These are phyloP conservation scores for Metschnikowia similis DNA, from an alignment of 805 yeast species.

Conservation along the genomic window DNA sequence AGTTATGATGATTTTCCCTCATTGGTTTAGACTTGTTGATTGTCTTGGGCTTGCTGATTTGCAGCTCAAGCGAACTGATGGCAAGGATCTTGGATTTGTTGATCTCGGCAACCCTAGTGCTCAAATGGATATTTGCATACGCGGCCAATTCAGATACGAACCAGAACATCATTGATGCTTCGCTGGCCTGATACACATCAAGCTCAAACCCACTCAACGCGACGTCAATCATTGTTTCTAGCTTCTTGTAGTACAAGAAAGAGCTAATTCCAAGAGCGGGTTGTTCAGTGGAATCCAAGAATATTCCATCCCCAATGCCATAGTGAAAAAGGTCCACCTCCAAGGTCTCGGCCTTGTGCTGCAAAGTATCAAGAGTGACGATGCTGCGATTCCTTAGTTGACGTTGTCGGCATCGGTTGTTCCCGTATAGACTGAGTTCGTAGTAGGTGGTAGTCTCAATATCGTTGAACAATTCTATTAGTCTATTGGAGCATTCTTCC, in stretches of 20 bases:
- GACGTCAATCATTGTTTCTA: conserved; percentile 69
- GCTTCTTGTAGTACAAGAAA: conserved; percentile 63
- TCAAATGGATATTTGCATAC: conserved; percentile 39
- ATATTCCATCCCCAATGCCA: conserved; percentile 34
- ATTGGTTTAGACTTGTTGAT: conserved; percentile 46
- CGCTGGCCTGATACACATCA: conserved; percentile 69
- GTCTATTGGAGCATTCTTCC: conserved; percentile 8
- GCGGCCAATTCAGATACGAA: conserved; percentile 49
- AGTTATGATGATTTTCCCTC: conserved; percentile 25
- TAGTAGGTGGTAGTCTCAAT: conserved; percentile 41
- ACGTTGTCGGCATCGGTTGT: conserved; percentile 79
- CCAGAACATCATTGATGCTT: conserved; percentile 65
- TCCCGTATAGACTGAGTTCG: conserved; percentile 25
- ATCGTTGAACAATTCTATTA: conserved; percentile 26
- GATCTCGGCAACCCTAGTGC: conserved; percentile 29
- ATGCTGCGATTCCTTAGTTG: conserved; percentile 58
- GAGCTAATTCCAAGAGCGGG: conserved; percentile 65
- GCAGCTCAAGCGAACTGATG: conserved; percentile 15
- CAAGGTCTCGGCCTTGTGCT: conserved; percentile 64
- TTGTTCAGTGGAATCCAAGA: conserved; percentile 18
- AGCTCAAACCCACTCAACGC: conserved; percentile 70
- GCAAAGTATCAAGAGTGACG: conserved; percentile 73
- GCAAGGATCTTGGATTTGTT: conserved; percentile 22
- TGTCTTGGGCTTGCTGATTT: conserved; percentile 29
- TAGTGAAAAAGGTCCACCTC: conserved; percentile 46